Evolutionary conservation across 1,284 basidiomycete species (phyloP).

Genomic region (Ustilago nuda): DNA sequence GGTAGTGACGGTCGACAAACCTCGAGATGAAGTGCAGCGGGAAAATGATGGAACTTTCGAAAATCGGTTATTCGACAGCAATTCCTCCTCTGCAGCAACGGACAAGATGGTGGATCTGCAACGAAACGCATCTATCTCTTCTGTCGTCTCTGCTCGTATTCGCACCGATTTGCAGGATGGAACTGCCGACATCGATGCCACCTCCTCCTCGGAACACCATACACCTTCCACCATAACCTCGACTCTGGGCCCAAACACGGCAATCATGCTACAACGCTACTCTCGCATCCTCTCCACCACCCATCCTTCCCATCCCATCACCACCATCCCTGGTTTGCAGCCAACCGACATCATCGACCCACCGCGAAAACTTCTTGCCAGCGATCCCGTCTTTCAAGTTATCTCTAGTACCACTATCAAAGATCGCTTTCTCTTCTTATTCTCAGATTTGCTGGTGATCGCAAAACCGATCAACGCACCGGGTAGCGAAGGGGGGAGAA

Average conservation of each 20-base stretch:
- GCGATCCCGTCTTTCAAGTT: slow-evolving; percentile 89
- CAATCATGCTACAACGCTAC: slow-evolving; percentile 59
- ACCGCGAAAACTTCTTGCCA: slow-evolving; percentile 83
- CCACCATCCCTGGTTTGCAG: slow-evolving; percentile 27
- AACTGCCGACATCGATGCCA: slow-evolving; percentile 33
- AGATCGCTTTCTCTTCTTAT: slow-evolving; percentile 93
- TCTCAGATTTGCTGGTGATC: slow-evolving; percentile 91
- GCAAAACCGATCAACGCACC: slow-evolving; percentile 73
- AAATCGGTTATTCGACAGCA: slow-evolving; percentile 27
- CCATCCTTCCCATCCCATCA: slow-evolving; percentile 1
- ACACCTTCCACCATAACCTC: slow-evolving; percentile 8
- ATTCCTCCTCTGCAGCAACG: neutral
- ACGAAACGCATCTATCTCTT: slow-evolving; percentile 37
- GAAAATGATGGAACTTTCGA: slow-evolving; percentile 29
- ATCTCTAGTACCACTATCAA: slow-evolving; percentile 93
- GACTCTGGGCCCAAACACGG: slow-evolving; percentile 47
- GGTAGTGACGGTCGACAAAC: slow-evolving; percentile 13
- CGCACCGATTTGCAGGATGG: slow-evolving; percentile 41
- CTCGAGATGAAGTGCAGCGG: neutral
- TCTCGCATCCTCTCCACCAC: slow-evolving; percentile 50
- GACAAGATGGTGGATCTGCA: slow-evolving; percentile 23
- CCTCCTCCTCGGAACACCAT: slow-evolving; percentile 11
- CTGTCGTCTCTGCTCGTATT: slow-evolving; percentile 37
- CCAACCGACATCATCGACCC: slow-evolving; percentile 75
- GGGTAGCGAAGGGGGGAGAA: slow-evolving; percentile 76